Base-by-base conservation (phyloP, 2,329 filamentous ascomycete genomes). In the Pseudogymnoascus sp. region DNA sequence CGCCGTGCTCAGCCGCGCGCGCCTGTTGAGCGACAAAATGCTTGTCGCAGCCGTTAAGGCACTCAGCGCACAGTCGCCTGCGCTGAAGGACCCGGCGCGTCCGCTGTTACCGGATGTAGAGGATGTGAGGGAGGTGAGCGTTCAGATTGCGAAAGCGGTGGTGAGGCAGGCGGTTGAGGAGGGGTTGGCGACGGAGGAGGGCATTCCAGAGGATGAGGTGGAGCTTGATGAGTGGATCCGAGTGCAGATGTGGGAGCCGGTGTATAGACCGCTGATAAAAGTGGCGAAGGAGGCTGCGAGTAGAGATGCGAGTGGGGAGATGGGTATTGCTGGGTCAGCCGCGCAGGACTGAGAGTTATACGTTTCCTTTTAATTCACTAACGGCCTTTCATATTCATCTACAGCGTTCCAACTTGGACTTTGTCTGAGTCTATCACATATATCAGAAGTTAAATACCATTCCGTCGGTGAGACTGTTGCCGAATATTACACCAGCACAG, bases 191-290 rank as follows among this genome's bases (percentile, higher is more conserved):
- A 83, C 84, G 63, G 81, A 87, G 67, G 71, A 84, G 64, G 81
- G 76, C 0, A 92, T 95, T 50, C 91, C 90, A 0, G 69, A 70
- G 0, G 72, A 77, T 2, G 76, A 71, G 18, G 66, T 42, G 10
- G 65, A 68, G 14, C 61, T 73, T 61, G 72, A 72, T 16, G 74
- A 72, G 10, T 93, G 89, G 89, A 86, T 92, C 64, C 74, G 80
- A 25, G 86, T 86, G 75, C 89, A 92, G 78, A 92, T 92, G 89
- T 92, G 89, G 90, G 78, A 88, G 66, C 81, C 89, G 0, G 80
- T 79, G 59, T 93, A 92, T 72, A 75, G 88, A 25, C 82, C 84
- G 1, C 72, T 91, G 67, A 82, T 79, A 71, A 77, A 79, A 37
- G 84, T 91, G 4, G 75, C 77, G 18, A 75, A 77, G 28, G 74